Conservation (phyloP, 805 yeast species). For the Cyberlindnera veronae region DNA sequence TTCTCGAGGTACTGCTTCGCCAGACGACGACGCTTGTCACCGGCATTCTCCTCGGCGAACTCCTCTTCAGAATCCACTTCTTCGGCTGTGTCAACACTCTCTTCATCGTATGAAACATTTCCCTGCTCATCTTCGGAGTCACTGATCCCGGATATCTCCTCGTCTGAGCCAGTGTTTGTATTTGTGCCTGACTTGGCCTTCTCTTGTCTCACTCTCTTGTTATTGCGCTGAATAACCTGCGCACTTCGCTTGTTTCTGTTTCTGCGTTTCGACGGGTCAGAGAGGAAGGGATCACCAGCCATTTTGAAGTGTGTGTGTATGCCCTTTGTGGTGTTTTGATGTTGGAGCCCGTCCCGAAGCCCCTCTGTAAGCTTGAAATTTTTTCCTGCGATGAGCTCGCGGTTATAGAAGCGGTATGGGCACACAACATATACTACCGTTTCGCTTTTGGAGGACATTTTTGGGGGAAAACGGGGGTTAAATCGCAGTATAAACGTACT, state of each 20-base stretch:
- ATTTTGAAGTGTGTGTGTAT: constrained; percentile 21
- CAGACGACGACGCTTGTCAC: constrained; percentile 89
- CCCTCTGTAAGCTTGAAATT: constrained; percentile 1
- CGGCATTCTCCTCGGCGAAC: constrained; percentile 71
- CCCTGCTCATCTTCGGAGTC: constrained; percentile 48
- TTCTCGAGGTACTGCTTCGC: constrained; percentile 90
- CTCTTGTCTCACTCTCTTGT: constrained; percentile 12
- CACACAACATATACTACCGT: too few relatives aligned
- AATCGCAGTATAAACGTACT: too few relatives aligned
- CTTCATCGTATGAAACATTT: constrained; percentile 32
- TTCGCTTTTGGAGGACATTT: too few relatives aligned
- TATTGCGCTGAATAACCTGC: constrained; percentile 13
- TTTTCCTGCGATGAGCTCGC: constrained; percentile 5
- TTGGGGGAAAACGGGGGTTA: too few relatives aligned
- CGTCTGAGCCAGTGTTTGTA: constrained; percentile 35
- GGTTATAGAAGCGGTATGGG: too few relatives aligned
- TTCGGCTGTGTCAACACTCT: constrained; percentile 28
- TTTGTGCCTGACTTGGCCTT: too few relatives aligned
- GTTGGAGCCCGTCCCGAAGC: background rate
- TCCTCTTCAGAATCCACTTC: constrained; percentile 68
- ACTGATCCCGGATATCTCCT: constrained; percentile 50
- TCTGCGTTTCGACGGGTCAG: constrained; percentile 52
- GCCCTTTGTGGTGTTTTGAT: background rate
- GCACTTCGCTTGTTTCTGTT: constrained; percentile 19
- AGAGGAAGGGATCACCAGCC: constrained; percentile 61